Percentiles rank a stretch among this genome's conserved stretches.
phyloP scores from a whole-genome alignment of 1,139 yeast species.

The Arxiozyma bovina region DNA sequence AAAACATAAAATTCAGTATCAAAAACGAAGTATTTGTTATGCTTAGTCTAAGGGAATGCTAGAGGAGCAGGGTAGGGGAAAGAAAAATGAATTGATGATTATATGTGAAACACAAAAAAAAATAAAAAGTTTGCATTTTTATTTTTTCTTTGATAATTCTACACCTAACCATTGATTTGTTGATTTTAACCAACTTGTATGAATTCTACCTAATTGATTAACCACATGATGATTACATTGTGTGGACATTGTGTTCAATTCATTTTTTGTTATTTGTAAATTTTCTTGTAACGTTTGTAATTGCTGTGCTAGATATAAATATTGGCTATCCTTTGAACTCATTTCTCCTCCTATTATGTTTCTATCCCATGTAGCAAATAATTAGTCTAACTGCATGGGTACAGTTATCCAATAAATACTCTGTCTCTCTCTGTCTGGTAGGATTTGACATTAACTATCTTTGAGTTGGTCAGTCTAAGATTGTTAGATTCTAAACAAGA shows the following conservation, averaged over 20 bases:
- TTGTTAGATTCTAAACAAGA: too few relatives aligned
- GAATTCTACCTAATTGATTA: slow-evolving; percentile 29
- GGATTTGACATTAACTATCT: too few relatives aligned
- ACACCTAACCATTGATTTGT: slow-evolving; percentile 24
- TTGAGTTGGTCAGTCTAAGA: too few relatives aligned
- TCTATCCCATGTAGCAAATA: too few relatives aligned
- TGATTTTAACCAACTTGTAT: slow-evolving; percentile 29
- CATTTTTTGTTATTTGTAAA: slow-evolving; percentile 20
- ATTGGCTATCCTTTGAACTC: slow-evolving; percentile 27
- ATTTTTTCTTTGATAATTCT: slow-evolving; percentile 3
- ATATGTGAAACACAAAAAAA: too few relatives aligned
- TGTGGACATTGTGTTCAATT: slow-evolving; percentile 24
- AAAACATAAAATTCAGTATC: neutral
- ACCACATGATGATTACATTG: slow-evolving; percentile 27
- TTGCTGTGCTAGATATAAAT: slow-evolving; percentile 27
- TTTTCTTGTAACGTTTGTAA: slow-evolving; percentile 23
- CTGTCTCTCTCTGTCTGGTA: too few relatives aligned
- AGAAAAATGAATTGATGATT: too few relatives aligned
- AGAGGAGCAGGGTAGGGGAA: neutral
- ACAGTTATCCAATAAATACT: neutral
- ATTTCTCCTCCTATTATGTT: slow-evolving; percentile 4
- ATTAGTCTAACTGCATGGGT: neutral
- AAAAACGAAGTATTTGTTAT: neutral
- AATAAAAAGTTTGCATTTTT: neutral
- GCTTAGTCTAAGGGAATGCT: neutral